These are phyloP conservation scores for Paramecium tetraurelia DNA, from an alignment of 73 alveolate genomes.

Conservation along the genomic window DNA sequence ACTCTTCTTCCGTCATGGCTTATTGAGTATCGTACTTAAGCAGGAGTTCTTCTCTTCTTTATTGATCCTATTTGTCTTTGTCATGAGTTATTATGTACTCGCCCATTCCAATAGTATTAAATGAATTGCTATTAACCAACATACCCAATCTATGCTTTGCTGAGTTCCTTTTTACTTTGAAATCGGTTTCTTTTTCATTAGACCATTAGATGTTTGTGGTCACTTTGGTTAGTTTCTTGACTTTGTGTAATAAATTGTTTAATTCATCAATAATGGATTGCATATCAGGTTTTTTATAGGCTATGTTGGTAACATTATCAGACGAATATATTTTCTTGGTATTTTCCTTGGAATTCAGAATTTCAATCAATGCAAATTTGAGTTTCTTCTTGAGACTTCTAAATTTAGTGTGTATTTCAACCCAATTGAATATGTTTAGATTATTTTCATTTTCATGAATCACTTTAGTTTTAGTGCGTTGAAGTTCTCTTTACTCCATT, in stretches of 20 bases:
- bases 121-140: background rate
- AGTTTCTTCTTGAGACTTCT: background rate
- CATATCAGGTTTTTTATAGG: slow-evolving; percentile 6
- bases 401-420: slow-evolving; percentile 34
- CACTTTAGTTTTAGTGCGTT: background rate
- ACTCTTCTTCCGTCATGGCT: background rate
- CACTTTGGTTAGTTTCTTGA: background rate
- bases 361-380: slow-evolving; percentile 8
- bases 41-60: background rate
- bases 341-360: background rate
- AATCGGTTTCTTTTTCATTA: background rate
- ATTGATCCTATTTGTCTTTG: background rate
- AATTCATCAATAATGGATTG: background rate
- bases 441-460: background rate
- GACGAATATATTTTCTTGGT: background rate
- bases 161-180: background rate
- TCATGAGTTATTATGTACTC: background rate
- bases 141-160: background rate
- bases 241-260: background rate
- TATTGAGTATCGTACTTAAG: background rate
- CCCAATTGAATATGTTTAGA: slow-evolving; percentile 17
- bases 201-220: background rate
- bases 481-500: background rate
- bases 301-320: background rate
- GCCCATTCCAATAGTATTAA: slow-evolving; percentile 20